Evolutionary conservation across 768 basidiomycete species (phyloP).

Genomic region (Collybia mongolica): DNA sequence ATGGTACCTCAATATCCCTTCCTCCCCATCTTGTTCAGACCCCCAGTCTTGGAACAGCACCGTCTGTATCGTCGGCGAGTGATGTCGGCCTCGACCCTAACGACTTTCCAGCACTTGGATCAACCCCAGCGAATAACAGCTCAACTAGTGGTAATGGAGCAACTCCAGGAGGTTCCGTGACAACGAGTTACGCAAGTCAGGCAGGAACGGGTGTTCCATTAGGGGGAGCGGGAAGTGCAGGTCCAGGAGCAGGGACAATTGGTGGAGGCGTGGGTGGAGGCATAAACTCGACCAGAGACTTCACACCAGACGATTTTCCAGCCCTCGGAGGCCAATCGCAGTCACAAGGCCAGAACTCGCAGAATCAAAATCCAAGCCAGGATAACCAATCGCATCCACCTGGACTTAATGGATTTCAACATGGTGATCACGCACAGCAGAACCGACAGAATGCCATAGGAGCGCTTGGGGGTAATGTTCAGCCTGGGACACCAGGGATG

Average conservation of each 20-base stretch:
- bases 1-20: constrained; percentile 50
- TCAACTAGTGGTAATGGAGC: constrained; percentile 37
- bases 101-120: constrained; percentile 86
- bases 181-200: constrained; percentile 82
- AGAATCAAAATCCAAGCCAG: constrained; percentile 31
- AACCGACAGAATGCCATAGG: constrained; percentile 61
- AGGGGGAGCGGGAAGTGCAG: constrained; percentile 35
- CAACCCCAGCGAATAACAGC: constrained; percentile 45
- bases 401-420: constrained; percentile 70
- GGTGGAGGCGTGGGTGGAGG: constrained; percentile 30
- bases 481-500: constrained; percentile 62
- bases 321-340: constrained; percentile 71
- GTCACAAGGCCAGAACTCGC: constrained; percentile 33
- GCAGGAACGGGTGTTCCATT: constrained; percentile 65
- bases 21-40: constrained; percentile 57
- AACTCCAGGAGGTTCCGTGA: constrained; percentile 27
- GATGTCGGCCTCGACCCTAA: constrained; percentile 84
- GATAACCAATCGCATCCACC: constrained; percentile 63
- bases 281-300: constrained; percentile 54
- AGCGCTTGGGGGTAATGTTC: constrained; percentile 38
- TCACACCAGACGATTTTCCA: constrained; percentile 89
- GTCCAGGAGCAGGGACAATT: constrained; percentile 28
- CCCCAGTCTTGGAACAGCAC: constrained; percentile 48
- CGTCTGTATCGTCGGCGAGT: constrained; percentile 63
- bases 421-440: constrained; percentile 40